Conservation (phyloP, 768 basidiomycete genomes). For the Pulveroboletus sp. region DNA sequence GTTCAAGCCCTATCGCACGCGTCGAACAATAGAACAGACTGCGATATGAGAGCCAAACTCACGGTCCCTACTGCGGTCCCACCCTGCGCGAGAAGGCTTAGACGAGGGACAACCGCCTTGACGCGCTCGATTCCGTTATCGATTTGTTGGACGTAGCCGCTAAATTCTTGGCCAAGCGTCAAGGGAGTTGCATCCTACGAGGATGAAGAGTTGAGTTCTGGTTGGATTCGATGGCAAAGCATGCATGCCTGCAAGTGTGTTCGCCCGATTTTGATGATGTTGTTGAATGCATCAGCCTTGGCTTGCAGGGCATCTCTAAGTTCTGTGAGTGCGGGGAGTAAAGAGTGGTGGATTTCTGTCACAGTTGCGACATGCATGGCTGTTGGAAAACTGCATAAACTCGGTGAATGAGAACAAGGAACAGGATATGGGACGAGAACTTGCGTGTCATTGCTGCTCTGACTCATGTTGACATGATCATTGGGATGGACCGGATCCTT, state of each 20-base stretch:
- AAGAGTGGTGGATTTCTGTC: slow-evolving; percentile 69
- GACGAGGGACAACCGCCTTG: slow-evolving; percentile 73
- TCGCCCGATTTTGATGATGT: slow-evolving; percentile 97
- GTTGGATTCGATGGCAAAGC: not conserved
- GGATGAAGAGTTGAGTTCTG: slow-evolving; percentile 1
- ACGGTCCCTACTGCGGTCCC: slow-evolving; percentile 99
- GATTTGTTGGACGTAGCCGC: slow-evolving; percentile 94
- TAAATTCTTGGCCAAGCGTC: slow-evolving; percentile 98
- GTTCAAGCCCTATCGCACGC: slow-evolving; percentile 73
- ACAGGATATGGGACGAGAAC: slow-evolving; percentile 23
- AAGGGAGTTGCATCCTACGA: slow-evolving; percentile 91
- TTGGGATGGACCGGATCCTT: slow-evolving; percentile 99
- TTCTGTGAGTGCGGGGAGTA: slow-evolving; percentile 82
- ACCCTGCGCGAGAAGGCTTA: slow-evolving; percentile 91
- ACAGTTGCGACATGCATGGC: slow-evolving; percentile 99
- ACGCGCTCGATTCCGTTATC: slow-evolving; percentile 85
- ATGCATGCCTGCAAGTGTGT: slow-evolving; percentile 79
- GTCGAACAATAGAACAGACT: slow-evolving; percentile 4
- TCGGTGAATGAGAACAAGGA: not conserved
- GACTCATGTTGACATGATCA: slow-evolving; percentile 99
- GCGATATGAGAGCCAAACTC: slow-evolving; percentile 24
- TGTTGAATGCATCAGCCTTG: slow-evolving; percentile 78
- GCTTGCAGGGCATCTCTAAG: slow-evolving; percentile 79
- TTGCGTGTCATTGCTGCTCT: slow-evolving; percentile 97
- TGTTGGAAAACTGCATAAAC: slow-evolving; percentile 78